Base-by-base conservation (phyloP, 495 filamentous ascomycete species). In the Entonaema liquescens region DNA sequence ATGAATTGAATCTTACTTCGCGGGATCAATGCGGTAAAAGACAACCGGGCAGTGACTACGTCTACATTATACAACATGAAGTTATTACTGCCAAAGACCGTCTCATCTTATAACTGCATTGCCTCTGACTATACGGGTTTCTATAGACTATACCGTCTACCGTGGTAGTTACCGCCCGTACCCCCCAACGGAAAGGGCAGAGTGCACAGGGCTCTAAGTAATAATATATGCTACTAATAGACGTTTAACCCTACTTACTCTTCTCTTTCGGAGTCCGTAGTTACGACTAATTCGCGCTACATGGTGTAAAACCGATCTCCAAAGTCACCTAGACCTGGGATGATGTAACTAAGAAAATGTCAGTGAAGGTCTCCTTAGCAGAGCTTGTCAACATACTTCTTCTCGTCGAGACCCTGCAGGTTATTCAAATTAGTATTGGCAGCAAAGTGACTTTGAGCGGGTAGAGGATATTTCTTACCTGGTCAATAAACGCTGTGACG, bases 241-340 rank as follows among this genome's bases (percentile, higher is more conserved):
- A 26, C 8, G 13, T 19, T 31, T n/a, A 56, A 61, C 61, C 65
- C 33, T 33, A 52, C 47, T 58, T 62, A 49, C 52, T 68, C 29
- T 59, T 38, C 15, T 50, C 36, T 72, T 38, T 17, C n/a, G 5
- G 49, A 21, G 25, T 52, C 42, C 55, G 29, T 54, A 76, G 80
- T 50, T 70, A 79, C 28, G 77, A 82, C 38, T 78, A 58, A 63
- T 26, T 25, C 64, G 2, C 38, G 71, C 76, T 78, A 99, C 77
- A 97, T 87, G 35, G 95, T 98, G 77, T 98, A 99, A 77, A 94
- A 99, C 73, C 95, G 86, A 76, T 99, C 95, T 40, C 95, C 95
- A 79, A 99, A 99, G 78, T 99, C 95, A 52, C 95, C 95, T 15
- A 99, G 86, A 4, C 95, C 95, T 25, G 95, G 95, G 50, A 97